These are phyloP conservation scores for Scutellaria galericulata DNA, from an alignment of 257 asterid genomes.

Conservation along the genomic window DNA sequence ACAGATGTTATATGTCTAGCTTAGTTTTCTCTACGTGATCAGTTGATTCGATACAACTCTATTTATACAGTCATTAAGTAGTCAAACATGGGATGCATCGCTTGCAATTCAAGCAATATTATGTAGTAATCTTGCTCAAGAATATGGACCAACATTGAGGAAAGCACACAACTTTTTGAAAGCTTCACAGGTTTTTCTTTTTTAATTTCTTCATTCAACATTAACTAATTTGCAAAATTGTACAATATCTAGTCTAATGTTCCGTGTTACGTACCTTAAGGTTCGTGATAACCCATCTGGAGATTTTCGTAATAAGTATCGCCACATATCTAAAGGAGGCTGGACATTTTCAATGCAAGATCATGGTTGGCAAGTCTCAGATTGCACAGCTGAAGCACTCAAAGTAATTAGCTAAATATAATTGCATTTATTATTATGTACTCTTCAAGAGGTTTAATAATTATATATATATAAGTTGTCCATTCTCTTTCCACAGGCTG, in stretches of 20 bases:
- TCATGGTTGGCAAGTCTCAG: slow-evolving; percentile 70
- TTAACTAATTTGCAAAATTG: neutral
- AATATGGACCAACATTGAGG: slow-evolving; percentile 43
- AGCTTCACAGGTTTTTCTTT: slow-evolving; percentile 56
- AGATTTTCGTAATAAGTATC: slow-evolving; percentile 48
- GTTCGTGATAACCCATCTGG: slow-evolving; percentile 54
- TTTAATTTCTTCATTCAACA: neutral
- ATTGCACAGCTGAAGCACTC: slow-evolving; percentile 63
- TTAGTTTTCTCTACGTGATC: too few relatives aligned
- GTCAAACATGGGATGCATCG: slow-evolving; percentile 64
- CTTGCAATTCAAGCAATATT: slow-evolving; percentile 62
- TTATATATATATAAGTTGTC: neutral
- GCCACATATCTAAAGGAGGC: slow-evolving; percentile 56
- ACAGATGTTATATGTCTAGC: neutral
- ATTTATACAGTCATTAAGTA: slow-evolving; percentile 47
- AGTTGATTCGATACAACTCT: too few relatives aligned
- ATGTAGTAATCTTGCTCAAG: slow-evolving; percentile 46
- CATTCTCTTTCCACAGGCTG: slow-evolving; percentile 34
- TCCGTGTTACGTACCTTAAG: slow-evolving; percentile 18
- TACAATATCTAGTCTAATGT: neutral
- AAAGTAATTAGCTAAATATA: slow-evolving; percentile 33
- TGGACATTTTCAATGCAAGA: slow-evolving; percentile 68
- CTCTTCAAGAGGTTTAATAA: neutral
- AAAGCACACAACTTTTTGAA: slow-evolving; percentile 60
- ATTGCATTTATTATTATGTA: neutral